Base-by-base conservation (phyloP, 2,329 filamentous ascomycete species). In the Aureobasidium sp. region DNA sequence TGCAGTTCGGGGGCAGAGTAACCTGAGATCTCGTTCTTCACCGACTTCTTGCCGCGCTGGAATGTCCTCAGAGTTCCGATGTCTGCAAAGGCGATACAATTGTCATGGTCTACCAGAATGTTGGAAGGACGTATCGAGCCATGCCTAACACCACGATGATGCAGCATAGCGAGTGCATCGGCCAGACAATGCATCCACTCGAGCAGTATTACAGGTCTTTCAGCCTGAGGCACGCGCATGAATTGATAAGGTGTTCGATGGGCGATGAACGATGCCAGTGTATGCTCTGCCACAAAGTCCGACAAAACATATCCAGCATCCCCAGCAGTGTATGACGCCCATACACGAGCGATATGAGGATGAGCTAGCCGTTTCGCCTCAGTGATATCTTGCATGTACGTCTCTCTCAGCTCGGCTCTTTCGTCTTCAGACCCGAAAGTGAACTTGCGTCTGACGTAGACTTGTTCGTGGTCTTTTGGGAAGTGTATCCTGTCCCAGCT, bases 181-280 rank as follows among this genome's bases (percentile, higher is more conserved):
- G 78, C 75, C 3, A 90, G 74, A 64, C 86, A 90, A 62, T 86
- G 81, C 61, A 89, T 79, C 86, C 86, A 90, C 64, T 86, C 83
- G 63, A 88, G 73, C 4, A 88, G 65, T 14, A 85, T 70, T 40
- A 74, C 70, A 29, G 82, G 75, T 22, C 84, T 75, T 35, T 79
- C 75, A 47, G 74, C 71, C 63, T 86, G 85, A 3, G 78, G 61
- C 10, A 88, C 65, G 49, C 76, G 78, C 61, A 85, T 83, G 64
- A 85, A 77, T 19, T 79, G 77, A 19, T 76, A 70, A 2, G 85
- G 82, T 4, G 79, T 79, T 3, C 74, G 66, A 48, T 79, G 80
- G 14, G 81, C 75, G 55, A 89, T 75, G 65, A 88, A 84, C 0
- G 81, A 79, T 61, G 80, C 83, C 32, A 90, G 75, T 14, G 74